phyloP scores from a whole-genome alignment of 2,329 filamentous ascomycete genomes.

The Hirsutella minnesotensis region DNA sequence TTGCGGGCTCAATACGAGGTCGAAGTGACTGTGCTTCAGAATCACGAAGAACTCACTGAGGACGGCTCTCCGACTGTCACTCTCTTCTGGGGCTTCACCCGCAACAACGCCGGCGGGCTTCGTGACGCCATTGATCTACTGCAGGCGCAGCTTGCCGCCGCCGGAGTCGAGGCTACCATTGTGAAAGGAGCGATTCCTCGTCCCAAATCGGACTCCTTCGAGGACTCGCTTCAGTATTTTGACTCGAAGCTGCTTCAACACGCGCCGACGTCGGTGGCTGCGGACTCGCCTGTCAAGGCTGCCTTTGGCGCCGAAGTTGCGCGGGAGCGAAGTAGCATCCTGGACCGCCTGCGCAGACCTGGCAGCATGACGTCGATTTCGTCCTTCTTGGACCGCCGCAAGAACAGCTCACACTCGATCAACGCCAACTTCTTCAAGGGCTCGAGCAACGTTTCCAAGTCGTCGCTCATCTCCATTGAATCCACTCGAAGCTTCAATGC shows the following conservation, averaged over 20 bases:
- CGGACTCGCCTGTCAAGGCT: slow-evolving; percentile 80
- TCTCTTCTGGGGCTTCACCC: slow-evolving; percentile 73
- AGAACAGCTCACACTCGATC: slow-evolving; percentile 81
- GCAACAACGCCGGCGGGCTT: slow-evolving; percentile 91
- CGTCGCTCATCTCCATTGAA: slow-evolving; percentile 90
- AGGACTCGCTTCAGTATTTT: slow-evolving; percentile 93
- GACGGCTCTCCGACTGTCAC: slow-evolving; percentile 46
- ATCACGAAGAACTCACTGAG: slow-evolving; percentile 44
- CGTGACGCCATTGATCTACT: slow-evolving; percentile 95
- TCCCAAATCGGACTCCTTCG: slow-evolving; percentile 98
- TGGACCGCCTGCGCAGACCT: slow-evolving; percentile 88
- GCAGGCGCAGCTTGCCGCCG: slow-evolving; percentile 71
- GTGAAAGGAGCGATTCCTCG: slow-evolving; percentile 92
- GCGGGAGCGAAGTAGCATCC: slow-evolving; percentile 70
- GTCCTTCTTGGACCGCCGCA: slow-evolving; percentile 89
- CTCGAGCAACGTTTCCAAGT: slow-evolving; percentile 81
- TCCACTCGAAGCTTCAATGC: slow-evolving; percentile 82
- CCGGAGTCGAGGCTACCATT: slow-evolving; percentile 76
- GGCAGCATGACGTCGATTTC: slow-evolving; percentile 90
- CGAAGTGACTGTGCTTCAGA: slow-evolving; percentile 63
- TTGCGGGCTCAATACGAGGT: slow-evolving; percentile 89
- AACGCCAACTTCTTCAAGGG: slow-evolving; percentile 85
- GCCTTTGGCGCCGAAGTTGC: slow-evolving; percentile 73
- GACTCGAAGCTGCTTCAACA: slow-evolving; percentile 94
- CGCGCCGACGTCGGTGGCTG: slow-evolving; percentile 66